phyloP scores from a whole-genome alignment of 2,329 filamentous ascomycete genomes.

The Aspergillus vadensis region DNA sequence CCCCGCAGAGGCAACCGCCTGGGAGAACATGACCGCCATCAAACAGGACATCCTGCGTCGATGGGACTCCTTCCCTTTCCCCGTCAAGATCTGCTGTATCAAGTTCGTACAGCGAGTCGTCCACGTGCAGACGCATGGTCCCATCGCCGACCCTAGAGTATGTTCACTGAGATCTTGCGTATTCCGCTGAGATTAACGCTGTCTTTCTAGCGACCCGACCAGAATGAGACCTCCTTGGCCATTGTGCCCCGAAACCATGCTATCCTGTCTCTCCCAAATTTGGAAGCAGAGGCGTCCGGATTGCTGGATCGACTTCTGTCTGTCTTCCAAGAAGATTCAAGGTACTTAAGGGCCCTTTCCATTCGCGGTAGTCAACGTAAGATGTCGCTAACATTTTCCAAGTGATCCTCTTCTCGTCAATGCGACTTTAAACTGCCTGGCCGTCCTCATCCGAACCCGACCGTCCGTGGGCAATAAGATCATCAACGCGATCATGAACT shows the following conservation, averaged over 20 bases:
- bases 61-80: constrained; percentile 77
- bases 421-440: constrained; percentile 85
- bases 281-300: constrained; percentile 91
- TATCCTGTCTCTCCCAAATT: constrained; percentile 72
- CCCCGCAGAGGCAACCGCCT: constrained; percentile 75
- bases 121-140: constrained; percentile 83
- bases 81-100: constrained; percentile 89
- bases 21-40: constrained; percentile 85
- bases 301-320: constrained; percentile 84
- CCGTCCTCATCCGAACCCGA: constrained; percentile 77
- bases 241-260: constrained; percentile 83
- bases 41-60: constrained; percentile 85
- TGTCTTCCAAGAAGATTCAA: constrained; percentile 82
- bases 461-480: constrained; percentile 83
- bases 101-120: constrained; percentile 96
- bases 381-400: constrained; percentile 14
- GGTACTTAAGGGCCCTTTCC: constrained; percentile 51
- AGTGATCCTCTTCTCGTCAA: constrained; percentile 89
- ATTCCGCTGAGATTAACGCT: constrained; percentile 14
- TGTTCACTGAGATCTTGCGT: constrained; percentile 34
- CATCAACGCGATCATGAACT: constrained; percentile 79
- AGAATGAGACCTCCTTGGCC: constrained; percentile 81
- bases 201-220: constrained; percentile 62
- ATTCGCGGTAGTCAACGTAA: not conserved
- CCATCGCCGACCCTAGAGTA: constrained; percentile 80